Base-by-base conservation (phyloP, 768 basidiomycete species). In the Mycena chlorophos region DNA sequence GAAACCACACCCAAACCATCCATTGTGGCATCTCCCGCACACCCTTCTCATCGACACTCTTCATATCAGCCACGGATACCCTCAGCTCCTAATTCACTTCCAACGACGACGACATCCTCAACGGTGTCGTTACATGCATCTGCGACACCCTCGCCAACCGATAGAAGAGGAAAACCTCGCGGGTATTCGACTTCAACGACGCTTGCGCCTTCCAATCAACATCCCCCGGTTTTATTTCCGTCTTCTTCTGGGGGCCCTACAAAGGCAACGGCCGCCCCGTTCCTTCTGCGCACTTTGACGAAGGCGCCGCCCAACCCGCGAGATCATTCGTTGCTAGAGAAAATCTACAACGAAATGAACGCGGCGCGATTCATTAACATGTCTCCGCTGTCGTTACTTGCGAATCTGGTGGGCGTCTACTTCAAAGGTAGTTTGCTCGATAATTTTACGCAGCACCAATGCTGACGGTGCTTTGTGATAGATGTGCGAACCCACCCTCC, bases 401-500 rank as follows among this genome's bases (percentile, higher is more conserved):
- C 76, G 14, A 85, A 84, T 58, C 73, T 75, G 6, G 67, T 90
- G 17, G 77, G 79, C 14, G 63, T 82, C 52, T 79, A 87, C 69
- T 87, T 91, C 64, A 78, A 75, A 70, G 84, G 88, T 85, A 55
- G 57, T 73, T 66, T 17, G 31, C 52, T 49, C 13, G 40, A 8
- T 19, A 20, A 16, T 42, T 50, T 55, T 22, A 22, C 22, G 46
- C 22, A 34, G 22, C 8, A 5, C 10, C 42, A 8, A n/a, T 48
- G 38, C 1, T 49, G 6, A 43, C 25, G n/a, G n/a, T 42, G 12
- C 43, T 23, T 34, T 43, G 20, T 8, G 45, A 19, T 57, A 87
- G 88, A 86, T 69, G 79, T 87, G 22, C 81, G 85, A 4, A 84
- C 84, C 0, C 86, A 86, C 57, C 83, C 82, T 5, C 86, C 87